Base-by-base conservation (phyloP, 2,329 filamentous ascomycete genomes). In the Raffaelea deltoideospora region DNA sequence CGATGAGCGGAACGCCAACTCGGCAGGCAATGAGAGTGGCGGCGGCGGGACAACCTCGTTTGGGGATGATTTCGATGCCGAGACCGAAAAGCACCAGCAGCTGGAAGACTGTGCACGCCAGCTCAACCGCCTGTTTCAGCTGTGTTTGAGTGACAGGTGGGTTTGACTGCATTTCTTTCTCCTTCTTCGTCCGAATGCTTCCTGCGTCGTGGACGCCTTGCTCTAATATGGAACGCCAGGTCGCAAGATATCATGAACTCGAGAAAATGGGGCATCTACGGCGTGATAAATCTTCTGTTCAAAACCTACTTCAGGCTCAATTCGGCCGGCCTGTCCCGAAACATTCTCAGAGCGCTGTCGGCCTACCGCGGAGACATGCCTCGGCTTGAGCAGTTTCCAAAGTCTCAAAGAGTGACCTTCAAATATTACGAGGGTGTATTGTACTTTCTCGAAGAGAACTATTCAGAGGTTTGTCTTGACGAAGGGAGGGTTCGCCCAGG, bases 261-360 rank as follows among this genome's bases (percentile, higher is more conserved):
- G 9, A 76, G 90, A 37, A 98, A 96, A 71, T 98, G 90, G 90
- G 92, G 85, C 7, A 82, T 94, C 33, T 98, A 98, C 62, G 87
- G 86, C 55, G 79, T 88, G 45, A 85, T 87, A 51, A 96, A 94
- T 53, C 69, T 98, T 8, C 67, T 95, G 13, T 98, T 98, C 72
- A 96, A 96, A 60, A 96, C 87, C 2, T 95, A 96, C 57, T 98
- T 98, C 65, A 92, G 84, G 63, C 66, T 96, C 44, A 94, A 93
- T 59, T 83, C 81, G 24, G 79, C 92, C 39, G 77, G 76, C n/a
- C 65, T 96, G 17, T 93, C 79, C 15, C 86, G 90, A 53, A 95
- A 90, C 46, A 79, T 96, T 34, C 65, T 98, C 33, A 83, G 79
- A 46, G 86, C 85, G 0, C 67, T 98, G 33, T 69, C 78, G 33